Conservation (phyloP, 495 filamentous ascomycete species). For the Lophiostoma macrostomum region DNA sequence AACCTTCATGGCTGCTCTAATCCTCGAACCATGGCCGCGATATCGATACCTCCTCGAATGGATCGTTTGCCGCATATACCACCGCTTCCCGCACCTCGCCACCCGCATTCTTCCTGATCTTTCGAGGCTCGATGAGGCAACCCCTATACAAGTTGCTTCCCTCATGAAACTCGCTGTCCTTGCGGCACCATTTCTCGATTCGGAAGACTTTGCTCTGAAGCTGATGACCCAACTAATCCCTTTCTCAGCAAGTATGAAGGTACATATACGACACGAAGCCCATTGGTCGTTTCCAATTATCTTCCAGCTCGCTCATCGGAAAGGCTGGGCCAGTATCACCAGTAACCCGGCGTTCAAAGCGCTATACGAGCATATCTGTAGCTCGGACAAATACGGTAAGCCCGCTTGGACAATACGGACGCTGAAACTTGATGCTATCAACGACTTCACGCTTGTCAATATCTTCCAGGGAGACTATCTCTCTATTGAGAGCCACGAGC, state of each 20-base stretch:
- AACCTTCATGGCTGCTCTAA: slow-evolving; percentile 36
- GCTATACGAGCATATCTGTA: slow-evolving; percentile 36
- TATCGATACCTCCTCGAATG: slow-evolving; percentile 48
- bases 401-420: slow-evolving; percentile 29
- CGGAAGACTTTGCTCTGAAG: slow-evolving; percentile 33
- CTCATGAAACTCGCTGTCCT: slow-evolving; percentile 45
- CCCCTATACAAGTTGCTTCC: slow-evolving; percentile 44
- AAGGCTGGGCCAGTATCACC: slow-evolving; percentile 33
- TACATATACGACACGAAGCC: slow-evolving; percentile 45
- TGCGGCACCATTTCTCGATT: slow-evolving; percentile 34
- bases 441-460: slow-evolving; percentile 36
- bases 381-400: slow-evolving; percentile 34
- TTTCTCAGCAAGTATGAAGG: slow-evolving; percentile 39
- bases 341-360: slow-evolving; percentile 36
- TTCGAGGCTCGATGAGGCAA: slow-evolving; percentile 35
- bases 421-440: slow-evolving; percentile 34
- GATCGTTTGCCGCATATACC: slow-evolving; percentile 43
- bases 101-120: slow-evolving; percentile 17
- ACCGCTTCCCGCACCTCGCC: slow-evolving; percentile 32
- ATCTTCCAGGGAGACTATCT: slow-evolving; percentile 41
- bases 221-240: slow-evolving; percentile 38
- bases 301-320: slow-evolving; percentile 32
- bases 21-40: slow-evolving; percentile 45
- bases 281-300: slow-evolving; percentile 42
- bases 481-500: slow-evolving; percentile 31